Conservation (phyloP, 192 early-diverging fungal genomes). For the Coemansia sp. region DNA sequence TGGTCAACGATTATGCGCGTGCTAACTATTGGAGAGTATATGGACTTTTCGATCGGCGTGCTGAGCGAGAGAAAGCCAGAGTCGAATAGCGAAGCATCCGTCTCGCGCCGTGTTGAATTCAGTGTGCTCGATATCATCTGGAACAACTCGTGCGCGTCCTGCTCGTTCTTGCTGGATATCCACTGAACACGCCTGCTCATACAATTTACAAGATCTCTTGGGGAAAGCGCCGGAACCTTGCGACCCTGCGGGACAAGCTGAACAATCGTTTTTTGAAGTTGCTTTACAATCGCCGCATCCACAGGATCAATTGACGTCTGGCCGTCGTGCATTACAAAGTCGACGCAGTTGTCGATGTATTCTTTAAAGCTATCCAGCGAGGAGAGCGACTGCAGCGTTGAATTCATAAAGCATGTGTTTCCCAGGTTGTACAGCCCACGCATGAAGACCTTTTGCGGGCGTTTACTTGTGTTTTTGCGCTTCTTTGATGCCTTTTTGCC, state of each 20-base stretch:
- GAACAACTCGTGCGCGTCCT: conserved; percentile 66
- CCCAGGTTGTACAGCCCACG: conserved; percentile 78
- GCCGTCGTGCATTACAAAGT: background rate
- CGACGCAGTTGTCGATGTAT: conserved; percentile 46
- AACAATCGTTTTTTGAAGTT: conserved; percentile 27
- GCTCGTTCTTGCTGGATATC: conserved; percentile 57
- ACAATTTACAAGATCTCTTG: conserved; percentile 46
- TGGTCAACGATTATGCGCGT: background rate
- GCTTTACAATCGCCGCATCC: conserved; percentile 27
- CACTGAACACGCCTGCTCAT: conserved; percentile 57
- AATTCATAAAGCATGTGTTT: conserved; percentile 90
- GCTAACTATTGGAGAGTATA: conserved; percentile 13
- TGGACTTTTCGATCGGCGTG: conserved; percentile 24
- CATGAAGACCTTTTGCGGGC: conserved; percentile 48
- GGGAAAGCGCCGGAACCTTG: conserved; percentile 43
- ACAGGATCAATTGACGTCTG: conserved; percentile 10
- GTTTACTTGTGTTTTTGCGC: conserved; percentile 9
- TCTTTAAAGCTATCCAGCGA: conserved; percentile 28
- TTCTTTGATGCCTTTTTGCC: conserved; percentile 10
- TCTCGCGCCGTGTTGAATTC: conserved; percentile 28
- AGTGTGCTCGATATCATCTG: conserved; percentile 57
- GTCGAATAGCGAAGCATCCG: conserved; percentile 36
- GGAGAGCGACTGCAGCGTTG: conserved; percentile 62
- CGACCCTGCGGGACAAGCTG: conserved; percentile 37
- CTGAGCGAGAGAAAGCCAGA: conserved; percentile 28